Base-by-base conservation (phyloP, 768 basidiomycete species). In the Rhizopogon salebrosus region DNA sequence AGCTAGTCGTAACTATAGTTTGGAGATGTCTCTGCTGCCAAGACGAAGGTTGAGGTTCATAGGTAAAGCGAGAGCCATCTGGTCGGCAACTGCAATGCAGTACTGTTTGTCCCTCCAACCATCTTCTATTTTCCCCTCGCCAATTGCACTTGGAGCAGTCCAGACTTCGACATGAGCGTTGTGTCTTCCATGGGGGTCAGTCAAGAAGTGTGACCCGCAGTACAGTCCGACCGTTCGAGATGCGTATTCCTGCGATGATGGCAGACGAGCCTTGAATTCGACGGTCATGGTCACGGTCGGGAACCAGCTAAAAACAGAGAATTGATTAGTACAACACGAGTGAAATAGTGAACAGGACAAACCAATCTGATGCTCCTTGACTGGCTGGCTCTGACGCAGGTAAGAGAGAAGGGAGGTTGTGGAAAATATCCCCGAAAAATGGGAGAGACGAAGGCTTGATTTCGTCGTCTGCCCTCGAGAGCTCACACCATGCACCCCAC, bases 221-320 rank as follows among this genome's bases (percentile, higher is more conserved):
- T 82, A 85, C 3, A 86, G 20, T 1, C 80, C 84, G 7, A 85
- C 79, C 0, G 80, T 83, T 9, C 82, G 76, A 52, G 63, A 56
- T 1, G 83, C 72, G 60, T 79, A 68, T 9, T 60, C 57, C 23
- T 56, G 55, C 4, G 71, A 74, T 11, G 75, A 68, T 6, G 84
- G 80, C 36, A 87, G 73, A 11, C 78, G 79, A 31, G 74, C 73
- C 60, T 84, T 85, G 72, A 84, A 87, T 56, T 86, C 83, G 22
- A 87, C 56, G 1, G 78, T 69, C 54, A 87, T 70, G 0, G 75
- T 73, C 68, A 87, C 72, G 0, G 86, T 87, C 13, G 84, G 82
- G 60, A 70, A 80, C 85, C 84, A 85, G 36, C 81, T 83, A 26
- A 18, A 26, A 6, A 45, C n/a, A 36, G 24, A 4, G 3, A 49